phyloP scores from a whole-genome alignment of 225 moss, liverwort and hornwort genomes.

The Marchantia paleacea region DNA sequence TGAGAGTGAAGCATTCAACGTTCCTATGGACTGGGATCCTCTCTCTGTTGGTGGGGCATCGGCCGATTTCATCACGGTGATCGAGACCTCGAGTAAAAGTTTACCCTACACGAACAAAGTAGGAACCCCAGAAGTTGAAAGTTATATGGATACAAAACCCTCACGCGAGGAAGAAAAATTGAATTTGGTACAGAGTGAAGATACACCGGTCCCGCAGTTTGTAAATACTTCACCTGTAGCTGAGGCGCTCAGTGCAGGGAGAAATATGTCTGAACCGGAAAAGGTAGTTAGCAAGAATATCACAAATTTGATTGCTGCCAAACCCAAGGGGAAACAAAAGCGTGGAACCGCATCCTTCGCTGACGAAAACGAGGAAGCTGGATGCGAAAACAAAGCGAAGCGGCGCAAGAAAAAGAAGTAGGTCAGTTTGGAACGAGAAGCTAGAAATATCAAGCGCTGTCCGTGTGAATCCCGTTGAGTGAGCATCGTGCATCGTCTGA shows the following conservation, averaged over 20 bases:
- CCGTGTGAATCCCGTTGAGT: too few species aligned
- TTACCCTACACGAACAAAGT: neutral
- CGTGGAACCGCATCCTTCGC: neutral
- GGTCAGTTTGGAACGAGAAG: too few species aligned
- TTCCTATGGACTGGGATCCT: slow-evolving; percentile 87
- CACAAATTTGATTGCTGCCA: neutral
- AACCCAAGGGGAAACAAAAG: slow-evolving; percentile 19
- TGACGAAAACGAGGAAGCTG: neutral
- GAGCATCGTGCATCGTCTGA: too few species aligned
- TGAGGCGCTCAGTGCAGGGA: neutral
- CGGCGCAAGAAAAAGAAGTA: slow-evolving; percentile 35
- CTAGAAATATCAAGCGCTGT: too few species aligned
- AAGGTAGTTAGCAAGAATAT: neutral
- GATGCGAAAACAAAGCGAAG: slow-evolving; percentile 23
- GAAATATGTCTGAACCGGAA: neutral
- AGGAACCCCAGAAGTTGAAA: neutral
- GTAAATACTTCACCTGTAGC: neutral
- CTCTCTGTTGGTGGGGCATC: slow-evolving; percentile 68
- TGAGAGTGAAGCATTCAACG: slow-evolving; percentile 51
- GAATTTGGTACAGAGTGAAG: neutral
- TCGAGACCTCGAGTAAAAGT: neutral
- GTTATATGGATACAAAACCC: neutral
- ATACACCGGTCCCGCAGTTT: neutral
- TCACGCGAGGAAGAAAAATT: neutral
- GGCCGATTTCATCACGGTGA: slow-evolving; percentile 47